Evolutionary conservation across 495 filamentous ascomycete species (phyloP).

Genomic region (Astrothelium subdiscretum): DNA sequence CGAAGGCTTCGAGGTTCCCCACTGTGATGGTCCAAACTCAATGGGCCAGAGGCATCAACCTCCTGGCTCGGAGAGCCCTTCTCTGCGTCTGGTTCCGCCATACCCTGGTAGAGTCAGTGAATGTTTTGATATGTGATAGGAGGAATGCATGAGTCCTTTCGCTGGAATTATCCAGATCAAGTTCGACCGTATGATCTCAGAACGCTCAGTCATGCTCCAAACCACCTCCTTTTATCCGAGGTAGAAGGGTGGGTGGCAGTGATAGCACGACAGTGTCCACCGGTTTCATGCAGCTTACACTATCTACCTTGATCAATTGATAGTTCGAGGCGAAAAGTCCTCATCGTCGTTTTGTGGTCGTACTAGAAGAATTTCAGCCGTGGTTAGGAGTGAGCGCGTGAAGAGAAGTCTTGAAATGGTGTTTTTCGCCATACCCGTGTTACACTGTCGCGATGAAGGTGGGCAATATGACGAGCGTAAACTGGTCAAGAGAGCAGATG

Average conservation of each 20-base stretch:
- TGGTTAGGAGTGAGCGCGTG: not conserved
- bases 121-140: slow-evolving; percentile 5
- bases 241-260: slow-evolving; percentile 19
- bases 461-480: no score
- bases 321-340: not conserved
- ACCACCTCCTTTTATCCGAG: slow-evolving; percentile 10
- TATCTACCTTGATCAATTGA: slow-evolving; percentile 48
- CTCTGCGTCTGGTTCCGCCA: slow-evolving; percentile 10
- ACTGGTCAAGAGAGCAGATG: not conserved
- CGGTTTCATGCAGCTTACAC: slow-evolving; percentile 53
- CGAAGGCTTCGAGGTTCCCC: not conserved
- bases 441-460: not conserved
- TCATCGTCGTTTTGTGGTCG: not conserved
- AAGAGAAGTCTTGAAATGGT: not conserved
- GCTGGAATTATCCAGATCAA: slow-evolving; percentile 99
- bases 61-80: slow-evolving; percentile 1
- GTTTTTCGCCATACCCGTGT: not conserved
- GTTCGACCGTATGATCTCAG: slow-evolving; percentile 96
- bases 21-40: slow-evolving; percentile 3
- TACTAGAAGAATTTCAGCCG: not conserved
- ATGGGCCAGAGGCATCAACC: slow-evolving; percentile 10
- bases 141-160: slow-evolving; percentile 80
- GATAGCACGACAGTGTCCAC: slow-evolving; percentile 43
- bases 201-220: slow-evolving; percentile 36
- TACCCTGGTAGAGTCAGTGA: slow-evolving; percentile 8